Evolutionary conservation across 208 protist genomes (phyloP).

Genomic region (Leptomonas pyrrhocoris): DNA sequence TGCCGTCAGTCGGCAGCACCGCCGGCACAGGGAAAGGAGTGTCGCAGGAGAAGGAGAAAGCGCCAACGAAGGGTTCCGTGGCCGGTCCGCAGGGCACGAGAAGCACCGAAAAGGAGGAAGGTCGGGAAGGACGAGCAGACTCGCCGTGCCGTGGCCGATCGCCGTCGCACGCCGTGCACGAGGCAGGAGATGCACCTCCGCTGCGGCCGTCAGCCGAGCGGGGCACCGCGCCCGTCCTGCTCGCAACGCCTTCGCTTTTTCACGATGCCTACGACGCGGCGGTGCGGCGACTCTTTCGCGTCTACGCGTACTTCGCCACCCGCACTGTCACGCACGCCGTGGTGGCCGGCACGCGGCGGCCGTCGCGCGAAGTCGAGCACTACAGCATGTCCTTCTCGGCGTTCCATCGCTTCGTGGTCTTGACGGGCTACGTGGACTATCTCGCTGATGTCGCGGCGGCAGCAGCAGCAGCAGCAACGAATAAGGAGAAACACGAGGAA

Average conservation of each 20-base stretch:
- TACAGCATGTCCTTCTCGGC: conserved; percentile 32
- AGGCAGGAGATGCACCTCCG: neutral
- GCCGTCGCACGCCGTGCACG: conserved; percentile 18
- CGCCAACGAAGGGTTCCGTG: neutral
- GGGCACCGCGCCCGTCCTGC: neutral
- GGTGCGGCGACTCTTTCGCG: conserved; percentile 27
- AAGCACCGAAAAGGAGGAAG: neutral
- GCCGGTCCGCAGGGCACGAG: neutral
- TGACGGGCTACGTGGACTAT: conserved; percentile 32
- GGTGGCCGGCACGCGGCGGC: neutral
- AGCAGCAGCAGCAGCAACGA: neutral
- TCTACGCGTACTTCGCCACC: conserved; percentile 33
- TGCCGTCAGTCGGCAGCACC: conserved; percentile 15
- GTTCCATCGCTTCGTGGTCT: conserved; percentile 26
- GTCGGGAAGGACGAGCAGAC: neutral
- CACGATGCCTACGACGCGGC: conserved; percentile 34
- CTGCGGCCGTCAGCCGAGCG: neutral
- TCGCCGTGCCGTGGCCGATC: neutral
- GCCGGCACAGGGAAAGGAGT: no score
- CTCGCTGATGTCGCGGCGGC: conserved; percentile 12
- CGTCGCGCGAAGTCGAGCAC: conserved; percentile 12
- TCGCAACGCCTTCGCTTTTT: neutral
- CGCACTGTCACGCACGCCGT: conserved; percentile 14
- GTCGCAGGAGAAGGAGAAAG: neutral
- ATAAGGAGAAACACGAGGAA: neutral